Base-by-base conservation (phyloP, 495 filamentous ascomycete species). In the Cladorrhinum samala region DNA sequence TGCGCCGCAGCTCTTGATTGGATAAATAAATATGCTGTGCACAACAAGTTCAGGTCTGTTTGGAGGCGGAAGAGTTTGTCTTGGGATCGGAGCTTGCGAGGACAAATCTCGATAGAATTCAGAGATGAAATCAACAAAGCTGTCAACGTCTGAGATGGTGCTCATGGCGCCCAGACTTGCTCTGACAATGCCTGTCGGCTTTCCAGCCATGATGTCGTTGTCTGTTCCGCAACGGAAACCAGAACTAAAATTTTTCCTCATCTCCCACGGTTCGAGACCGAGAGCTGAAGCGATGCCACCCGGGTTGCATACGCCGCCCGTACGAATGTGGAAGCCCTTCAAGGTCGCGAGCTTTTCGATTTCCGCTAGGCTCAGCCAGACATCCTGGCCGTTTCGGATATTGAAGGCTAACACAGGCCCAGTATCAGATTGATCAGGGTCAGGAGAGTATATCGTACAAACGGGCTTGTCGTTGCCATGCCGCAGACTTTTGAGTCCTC, bases 401-500 rank as follows among this genome's bases (percentile, higher is more conserved):
- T 96, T 96, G 73, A 97, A 92, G 1, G 91, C 83, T 8, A 96
- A 64, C 14, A 90, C 83, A 1, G 92, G 87, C 0, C 92, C 92
- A 8, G 17, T 48, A 2, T 56, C 52, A 3, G 46, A 54, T 2
- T 62, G 56, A 3, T 54, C 53, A 0, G 65, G 60, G 9, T 67
- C 56, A 2, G 59, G 56, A 11, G 81, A 81, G 64, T 94, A 89
- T 0, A 91, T 71, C 11, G 74, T 60, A 60, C 87, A 94, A 2
- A 88, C 85, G 9, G 66, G 66, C 20, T 68, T 58, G 1, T 82
- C 81, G 63, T 95, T 96, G 4, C 72, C 69, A 64, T 97, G 90
- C 13, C 64, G 70, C 30, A 95, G 60, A 0, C 67, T 60, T 14
- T 65, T 59, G 13, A 97, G 74, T 1, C 81, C 80, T 18, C 77